These are phyloP conservation scores for Talaromyces piceae DNA, from an alignment of 2,329 filamentous ascomycete genomes.

Conservation along the genomic window DNA sequence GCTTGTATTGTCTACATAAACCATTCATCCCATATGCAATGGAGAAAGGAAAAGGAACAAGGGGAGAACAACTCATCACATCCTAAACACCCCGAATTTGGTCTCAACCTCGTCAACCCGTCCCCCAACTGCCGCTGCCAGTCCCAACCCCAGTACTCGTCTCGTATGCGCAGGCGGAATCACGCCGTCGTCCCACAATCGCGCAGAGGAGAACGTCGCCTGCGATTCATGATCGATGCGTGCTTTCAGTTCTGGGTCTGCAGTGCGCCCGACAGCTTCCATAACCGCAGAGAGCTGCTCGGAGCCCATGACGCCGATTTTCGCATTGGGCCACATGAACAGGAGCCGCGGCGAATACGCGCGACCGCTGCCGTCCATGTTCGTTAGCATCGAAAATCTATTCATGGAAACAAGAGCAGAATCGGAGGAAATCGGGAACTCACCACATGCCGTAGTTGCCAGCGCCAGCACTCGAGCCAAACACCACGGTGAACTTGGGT, in stretches of 20 bases:
- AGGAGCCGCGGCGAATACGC: slow-evolving; percentile 87
- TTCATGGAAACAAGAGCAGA: background rate
- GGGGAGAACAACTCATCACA: slow-evolving; percentile 46
- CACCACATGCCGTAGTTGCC: slow-evolving; percentile 97
- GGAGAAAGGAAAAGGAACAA: background rate
- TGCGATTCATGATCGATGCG: slow-evolving; percentile 88
- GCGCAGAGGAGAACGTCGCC: slow-evolving; percentile 76
- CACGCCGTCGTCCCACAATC: slow-evolving; percentile 84
- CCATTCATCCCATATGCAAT: background rate
- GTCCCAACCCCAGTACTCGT: slow-evolving; percentile 62
- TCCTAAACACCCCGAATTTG: slow-evolving; percentile 75
- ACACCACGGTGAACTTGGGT: slow-evolving; percentile 92
- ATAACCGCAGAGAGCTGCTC: slow-evolving; percentile 90
- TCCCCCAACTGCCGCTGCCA: slow-evolving; percentile 64
- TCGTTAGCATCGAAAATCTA: slow-evolving; percentile 8
- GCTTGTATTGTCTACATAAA: no score
- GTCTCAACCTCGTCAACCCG: slow-evolving; percentile 53
- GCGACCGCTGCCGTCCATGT: slow-evolving; percentile 53
- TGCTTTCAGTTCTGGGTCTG: slow-evolving; percentile 70
- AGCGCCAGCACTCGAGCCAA: slow-evolving; percentile 87
- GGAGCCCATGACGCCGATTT: slow-evolving; percentile 89
- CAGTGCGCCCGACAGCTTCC: slow-evolving; percentile 81
- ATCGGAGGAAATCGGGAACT: slow-evolving; percentile 21
- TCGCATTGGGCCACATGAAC: slow-evolving; percentile 98
- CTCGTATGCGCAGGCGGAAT: slow-evolving; percentile 72